Evolutionary conservation across 345 rosid species (phyloP).

Genomic region (Camelina neglecta): DNA sequence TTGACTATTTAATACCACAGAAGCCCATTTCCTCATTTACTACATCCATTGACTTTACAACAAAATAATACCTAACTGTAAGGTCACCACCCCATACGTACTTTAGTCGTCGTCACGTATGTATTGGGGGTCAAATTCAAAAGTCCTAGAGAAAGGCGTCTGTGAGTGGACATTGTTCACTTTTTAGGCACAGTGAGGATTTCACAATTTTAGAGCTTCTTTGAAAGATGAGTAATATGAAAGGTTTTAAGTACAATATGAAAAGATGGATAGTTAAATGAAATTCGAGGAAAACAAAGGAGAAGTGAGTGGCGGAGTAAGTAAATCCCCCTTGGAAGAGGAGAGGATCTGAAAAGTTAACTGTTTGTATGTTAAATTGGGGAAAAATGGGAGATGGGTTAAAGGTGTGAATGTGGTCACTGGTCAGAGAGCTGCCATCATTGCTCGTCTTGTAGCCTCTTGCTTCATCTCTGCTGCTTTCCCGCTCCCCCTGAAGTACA

Average conservation of each 20-base stretch:
- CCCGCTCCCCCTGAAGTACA: slow-evolving; percentile 92
- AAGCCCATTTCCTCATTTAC: slow-evolving; percentile 38
- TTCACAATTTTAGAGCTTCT: background rate
- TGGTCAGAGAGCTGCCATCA: slow-evolving; percentile 76
- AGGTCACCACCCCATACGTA: slow-evolving; percentile 1
- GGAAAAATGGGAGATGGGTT: slow-evolving; percentile 16
- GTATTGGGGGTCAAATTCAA: background rate
- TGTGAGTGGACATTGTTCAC: background rate
- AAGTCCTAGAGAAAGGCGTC: slow-evolving; percentile 14
- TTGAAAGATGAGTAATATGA: background rate
- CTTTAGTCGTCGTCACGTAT: background rate
- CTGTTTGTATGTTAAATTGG: slow-evolving; percentile 23
- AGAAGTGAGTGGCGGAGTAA: slow-evolving; percentile 13
- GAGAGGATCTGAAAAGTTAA: background rate
- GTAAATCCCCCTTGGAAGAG: background rate
- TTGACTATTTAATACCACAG: slow-evolving; percentile 27
- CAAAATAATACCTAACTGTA: background rate
- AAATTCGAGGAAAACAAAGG: background rate
- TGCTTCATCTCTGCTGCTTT: slow-evolving; percentile 91
- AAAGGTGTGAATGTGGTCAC: slow-evolving; percentile 21
- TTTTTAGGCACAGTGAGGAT: background rate
- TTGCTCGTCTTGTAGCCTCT: slow-evolving; percentile 67
- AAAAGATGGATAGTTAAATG: background rate
- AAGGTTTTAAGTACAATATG: background rate
- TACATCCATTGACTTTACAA: slow-evolving; percentile 34